Conservation (phyloP, 2,329 filamentous ascomycete genomes). For the Fusarium sulawesiense region DNA sequence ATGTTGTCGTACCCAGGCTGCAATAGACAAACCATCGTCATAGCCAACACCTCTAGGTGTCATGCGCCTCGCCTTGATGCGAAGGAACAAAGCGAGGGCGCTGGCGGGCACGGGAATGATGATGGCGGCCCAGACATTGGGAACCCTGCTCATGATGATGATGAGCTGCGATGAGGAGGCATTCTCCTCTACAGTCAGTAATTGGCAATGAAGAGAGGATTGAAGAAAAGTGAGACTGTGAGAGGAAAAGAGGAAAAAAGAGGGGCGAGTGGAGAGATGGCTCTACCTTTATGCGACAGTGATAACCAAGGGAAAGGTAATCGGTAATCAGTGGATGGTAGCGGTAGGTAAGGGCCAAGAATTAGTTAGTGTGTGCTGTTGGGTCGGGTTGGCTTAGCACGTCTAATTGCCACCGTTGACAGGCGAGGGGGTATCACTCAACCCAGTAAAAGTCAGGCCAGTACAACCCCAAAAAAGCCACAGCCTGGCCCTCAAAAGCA, state of each 20-base stretch:
- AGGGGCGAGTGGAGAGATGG: constrained; percentile 12
- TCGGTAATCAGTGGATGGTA: not conserved
- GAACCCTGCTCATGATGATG: constrained; percentile 33
- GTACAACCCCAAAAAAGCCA: not conserved
- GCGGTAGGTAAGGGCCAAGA: not conserved
- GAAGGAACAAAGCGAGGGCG: constrained; percentile 26
- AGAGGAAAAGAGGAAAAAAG: constrained; percentile 19
- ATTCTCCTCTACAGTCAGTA: constrained; percentile 1
- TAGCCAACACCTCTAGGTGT: constrained; percentile 37
- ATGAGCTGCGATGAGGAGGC: constrained; percentile 8
- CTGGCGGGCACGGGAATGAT: constrained; percentile 36
- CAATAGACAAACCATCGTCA: constrained; percentile 35
- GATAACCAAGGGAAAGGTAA: not conserved
- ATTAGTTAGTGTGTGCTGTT: not conserved
- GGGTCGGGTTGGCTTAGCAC: not conserved
- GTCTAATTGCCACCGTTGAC: not conserved
- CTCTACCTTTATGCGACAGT: constrained; percentile 9
- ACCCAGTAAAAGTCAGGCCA: not conserved
- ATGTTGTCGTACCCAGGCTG: constrained; percentile 28
- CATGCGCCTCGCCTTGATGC: constrained; percentile 40
- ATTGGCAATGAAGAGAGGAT: too few species aligned
- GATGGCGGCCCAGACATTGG: constrained; percentile 39
- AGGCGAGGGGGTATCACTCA: not conserved
- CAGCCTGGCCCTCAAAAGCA: not conserved
- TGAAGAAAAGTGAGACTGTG: not conserved